A percentile compares a stretch with the other conserved stretches of the same genome.
phyloP scores from a whole-genome alignment of 2,329 filamentous ascomycete genomes.

The Pseudogymnoascus destructans region DNA sequence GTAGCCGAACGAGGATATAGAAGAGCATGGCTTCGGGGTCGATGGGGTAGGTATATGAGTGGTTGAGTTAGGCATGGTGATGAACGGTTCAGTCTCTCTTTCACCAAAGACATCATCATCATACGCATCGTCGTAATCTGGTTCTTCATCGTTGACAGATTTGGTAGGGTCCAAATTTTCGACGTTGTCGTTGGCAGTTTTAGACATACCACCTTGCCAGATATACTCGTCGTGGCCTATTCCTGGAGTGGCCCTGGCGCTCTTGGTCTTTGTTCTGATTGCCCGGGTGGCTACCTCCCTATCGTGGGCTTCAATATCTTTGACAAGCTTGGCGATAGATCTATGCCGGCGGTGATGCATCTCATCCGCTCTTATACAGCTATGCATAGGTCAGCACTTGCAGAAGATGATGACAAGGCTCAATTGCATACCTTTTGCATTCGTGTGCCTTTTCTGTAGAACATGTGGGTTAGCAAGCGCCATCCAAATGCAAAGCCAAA shows the following conservation, averaged over 20 bases:
- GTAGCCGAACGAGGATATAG: not conserved
- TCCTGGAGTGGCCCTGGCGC: not conserved
- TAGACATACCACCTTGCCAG: not conserved
- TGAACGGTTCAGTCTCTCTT: not conserved
- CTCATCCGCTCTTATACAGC: conserved; percentile 24
- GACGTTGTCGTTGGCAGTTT: not conserved
- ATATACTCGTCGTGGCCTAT: not conserved
- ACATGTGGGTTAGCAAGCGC: not conserved
- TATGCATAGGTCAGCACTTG: conserved; percentile 13
- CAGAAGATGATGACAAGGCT: too few relatives aligned
- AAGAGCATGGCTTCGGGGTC: not conserved
- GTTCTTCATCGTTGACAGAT: not conserved
- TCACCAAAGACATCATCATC: not conserved
- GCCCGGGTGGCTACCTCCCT: not conserved
- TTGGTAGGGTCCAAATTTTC: not conserved
- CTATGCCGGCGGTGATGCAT: conserved; percentile 24
- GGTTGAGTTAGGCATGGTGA: not conserved
- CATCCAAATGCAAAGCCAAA: not conserved
- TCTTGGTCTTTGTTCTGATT: not conserved
- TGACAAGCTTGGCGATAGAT: conserved; percentile 21
- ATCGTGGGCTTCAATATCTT: conserved; percentile 20
- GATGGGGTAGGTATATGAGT: not conserved
- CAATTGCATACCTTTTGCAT: conserved; percentile 20
- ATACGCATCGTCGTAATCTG: not conserved
- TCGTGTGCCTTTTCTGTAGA: conserved; percentile 23